A percentile compares a stretch with the other conserved stretches of the same genome.
Conservation (phyloP, 2,329 filamentous ascomycete species). For the Monilinia polystroma region DNA sequence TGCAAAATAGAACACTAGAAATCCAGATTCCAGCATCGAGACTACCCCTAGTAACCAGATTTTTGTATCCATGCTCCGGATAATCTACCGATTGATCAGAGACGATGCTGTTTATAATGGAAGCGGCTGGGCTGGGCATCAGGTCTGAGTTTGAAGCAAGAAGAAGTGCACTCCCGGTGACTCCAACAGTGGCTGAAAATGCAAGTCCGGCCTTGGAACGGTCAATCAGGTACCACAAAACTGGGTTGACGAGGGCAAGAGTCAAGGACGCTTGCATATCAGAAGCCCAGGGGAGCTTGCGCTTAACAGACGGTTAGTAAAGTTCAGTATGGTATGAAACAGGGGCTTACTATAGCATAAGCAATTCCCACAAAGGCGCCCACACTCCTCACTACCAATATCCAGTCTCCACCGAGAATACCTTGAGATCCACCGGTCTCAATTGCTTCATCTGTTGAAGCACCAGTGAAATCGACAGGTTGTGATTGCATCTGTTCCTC, state of each 20-base stretch:
- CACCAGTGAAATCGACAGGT: conserved; percentile 1
- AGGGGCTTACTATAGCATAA: conserved; percentile 76
- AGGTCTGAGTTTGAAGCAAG: conserved; percentile 75
- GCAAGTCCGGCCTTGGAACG: conserved; percentile 82
- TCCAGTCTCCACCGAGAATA: conserved; percentile 66
- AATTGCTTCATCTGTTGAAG: conserved; percentile 29
- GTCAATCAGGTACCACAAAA: conserved; percentile 95
- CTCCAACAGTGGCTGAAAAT: conserved; percentile 70
- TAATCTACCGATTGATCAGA: conserved; percentile 24
- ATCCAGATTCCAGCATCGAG: conserved; percentile 83
- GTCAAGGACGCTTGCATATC: conserved; percentile 91
- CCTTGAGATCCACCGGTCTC: conserved; percentile 34
- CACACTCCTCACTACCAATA: conserved; percentile 65
- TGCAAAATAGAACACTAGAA: conserved; percentile 90
- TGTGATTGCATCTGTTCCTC: conserved; percentile 44
- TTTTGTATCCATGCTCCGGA: conserved; percentile 43
- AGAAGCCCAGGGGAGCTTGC: conserved; percentile 88
- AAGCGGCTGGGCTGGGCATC: conserved; percentile 63
- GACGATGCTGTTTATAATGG: conserved; percentile 27
- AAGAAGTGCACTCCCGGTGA: conserved; percentile 71
- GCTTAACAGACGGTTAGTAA: conserved; percentile 49
- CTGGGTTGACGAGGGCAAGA: conserved; percentile 85
- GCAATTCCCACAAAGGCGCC: conserved; percentile 72
- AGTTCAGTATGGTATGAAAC: conserved; percentile 17
- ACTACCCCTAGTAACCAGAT: conserved; percentile 59